These are phyloP conservation scores for Alternaria angustiovoidea DNA, from an alignment of 2,329 filamentous ascomycete genomes.

Conservation along the genomic window DNA sequence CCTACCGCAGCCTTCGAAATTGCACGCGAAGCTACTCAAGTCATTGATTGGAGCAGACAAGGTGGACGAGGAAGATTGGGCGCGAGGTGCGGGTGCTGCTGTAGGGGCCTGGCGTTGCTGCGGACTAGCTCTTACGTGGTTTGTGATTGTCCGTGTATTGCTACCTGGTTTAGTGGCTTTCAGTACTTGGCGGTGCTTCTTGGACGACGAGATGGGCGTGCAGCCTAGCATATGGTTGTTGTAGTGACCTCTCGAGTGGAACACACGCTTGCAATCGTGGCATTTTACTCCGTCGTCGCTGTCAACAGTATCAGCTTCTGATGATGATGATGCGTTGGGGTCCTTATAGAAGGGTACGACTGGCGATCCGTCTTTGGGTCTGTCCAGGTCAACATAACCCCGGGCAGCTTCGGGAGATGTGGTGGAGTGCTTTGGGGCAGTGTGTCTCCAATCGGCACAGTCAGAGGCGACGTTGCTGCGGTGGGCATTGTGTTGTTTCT, in stretches of 20 bases:
- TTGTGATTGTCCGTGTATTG: not conserved
- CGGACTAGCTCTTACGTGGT: not conserved
- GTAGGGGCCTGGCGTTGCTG: not conserved
- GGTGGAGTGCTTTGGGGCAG: not conserved
- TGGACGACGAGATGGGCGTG: not conserved
- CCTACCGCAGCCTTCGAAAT: slow-evolving; percentile 20
- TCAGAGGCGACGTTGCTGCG: slow-evolving; percentile 19
- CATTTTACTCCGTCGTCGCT: slow-evolving; percentile 21
- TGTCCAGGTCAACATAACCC: slow-evolving; percentile 22
- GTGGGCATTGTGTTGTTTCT: slow-evolving; percentile 17
- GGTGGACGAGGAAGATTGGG: not conserved
- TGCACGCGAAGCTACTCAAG: slow-evolving; percentile 17
- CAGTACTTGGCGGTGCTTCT: not conserved
- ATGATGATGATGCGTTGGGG: not conserved
- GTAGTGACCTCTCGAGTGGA: slow-evolving; percentile 22
- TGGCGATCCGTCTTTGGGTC: slow-evolving; percentile 6
- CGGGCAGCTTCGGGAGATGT: not conserved
- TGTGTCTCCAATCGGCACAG: slow-evolving; percentile 26
- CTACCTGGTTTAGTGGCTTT: not conserved
- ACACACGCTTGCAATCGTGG: slow-evolving; percentile 30
- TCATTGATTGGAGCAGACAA: not conserved
- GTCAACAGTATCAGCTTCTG: slow-evolving; percentile 17
- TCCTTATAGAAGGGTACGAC: slow-evolving; percentile 11
- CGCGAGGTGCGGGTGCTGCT: not conserved
- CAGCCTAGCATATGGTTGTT: slow-evolving; percentile 38